These are phyloP conservation scores for Aspergillus nanangensis DNA, from an alignment of 495 filamentous ascomycete genomes.

Conservation along the genomic window DNA sequence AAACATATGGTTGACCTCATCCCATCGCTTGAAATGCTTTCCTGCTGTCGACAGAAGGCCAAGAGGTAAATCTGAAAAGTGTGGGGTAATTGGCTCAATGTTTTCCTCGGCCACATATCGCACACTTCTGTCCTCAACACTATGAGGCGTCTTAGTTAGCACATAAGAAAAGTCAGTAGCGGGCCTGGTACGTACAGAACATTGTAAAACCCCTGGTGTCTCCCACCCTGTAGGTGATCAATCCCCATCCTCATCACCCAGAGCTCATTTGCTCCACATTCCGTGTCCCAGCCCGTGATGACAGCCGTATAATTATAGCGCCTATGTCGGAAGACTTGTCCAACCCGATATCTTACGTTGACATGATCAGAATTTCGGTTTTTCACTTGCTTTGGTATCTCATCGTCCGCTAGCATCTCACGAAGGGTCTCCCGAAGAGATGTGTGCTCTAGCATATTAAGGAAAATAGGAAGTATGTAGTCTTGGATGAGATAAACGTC, in stretches of 20 bases:
- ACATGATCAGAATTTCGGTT: conserved; percentile 29
- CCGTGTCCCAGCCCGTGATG: conserved; percentile 80
- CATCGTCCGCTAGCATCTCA: conserved; percentile 57
- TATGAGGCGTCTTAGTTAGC: conserved; percentile 26
- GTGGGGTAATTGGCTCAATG: conserved; percentile 57
- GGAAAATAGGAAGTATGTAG: conserved; percentile 57
- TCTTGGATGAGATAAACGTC: conserved; percentile 64
- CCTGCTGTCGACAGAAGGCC: conserved; percentile 69
- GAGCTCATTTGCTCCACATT: conserved; percentile 47
- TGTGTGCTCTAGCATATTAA: conserved; percentile 34
- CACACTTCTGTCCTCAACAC: conserved; percentile 65
- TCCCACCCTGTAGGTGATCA: conserved; percentile 55
- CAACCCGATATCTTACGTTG: conserved; percentile 66
- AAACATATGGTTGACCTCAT: conserved; percentile 59
- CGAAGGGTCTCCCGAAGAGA: conserved; percentile 50
- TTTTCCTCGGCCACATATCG: conserved; percentile 88
- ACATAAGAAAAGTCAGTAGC: neutral
- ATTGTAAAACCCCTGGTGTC: conserved; percentile 77
- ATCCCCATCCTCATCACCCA: conserved; percentile 61
- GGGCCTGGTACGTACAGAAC: conserved; percentile 58
- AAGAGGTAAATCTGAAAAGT: conserved; percentile 39
- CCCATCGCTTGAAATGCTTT: conserved; percentile 86
- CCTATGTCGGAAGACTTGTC: conserved; percentile 78
- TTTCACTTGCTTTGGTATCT: conserved; percentile 51
- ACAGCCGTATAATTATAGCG: conserved; percentile 76